Evolutionary conservation across 306 rosid species (phyloP).

Genomic region (Fragaria ananassa): DNA sequence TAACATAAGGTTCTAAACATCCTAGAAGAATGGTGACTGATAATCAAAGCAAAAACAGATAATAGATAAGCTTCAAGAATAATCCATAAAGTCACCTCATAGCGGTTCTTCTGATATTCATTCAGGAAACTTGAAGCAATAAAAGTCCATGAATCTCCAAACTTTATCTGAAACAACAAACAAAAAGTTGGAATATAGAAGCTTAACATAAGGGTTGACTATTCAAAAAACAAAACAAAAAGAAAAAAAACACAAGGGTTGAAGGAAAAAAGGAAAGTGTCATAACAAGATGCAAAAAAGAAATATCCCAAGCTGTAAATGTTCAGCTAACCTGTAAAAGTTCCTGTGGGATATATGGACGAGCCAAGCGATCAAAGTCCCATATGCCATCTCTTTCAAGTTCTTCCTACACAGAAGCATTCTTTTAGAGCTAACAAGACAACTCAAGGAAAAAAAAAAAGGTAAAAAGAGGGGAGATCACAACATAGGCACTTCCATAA

Average conservation of each 20-base stretch:
- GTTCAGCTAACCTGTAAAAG: slow-evolving; percentile 57
- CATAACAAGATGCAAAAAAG: not conserved
- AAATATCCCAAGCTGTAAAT: slow-evolving; percentile 1
- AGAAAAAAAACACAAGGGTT: not conserved
- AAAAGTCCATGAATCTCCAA: slow-evolving; percentile 76
- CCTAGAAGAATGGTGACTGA: slow-evolving; percentile 10
- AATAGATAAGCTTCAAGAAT: not conserved
- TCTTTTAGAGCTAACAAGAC: slow-evolving; percentile 11
- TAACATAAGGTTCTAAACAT: not conserved
- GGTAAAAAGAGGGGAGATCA: not conserved
- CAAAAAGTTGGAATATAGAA: slow-evolving; percentile 1
- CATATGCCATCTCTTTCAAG: slow-evolving; percentile 91
- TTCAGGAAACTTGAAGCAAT: slow-evolving; percentile 71
- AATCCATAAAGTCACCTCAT: slow-evolving; percentile 52
- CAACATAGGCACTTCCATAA: not conserved
- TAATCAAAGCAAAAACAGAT: not conserved
- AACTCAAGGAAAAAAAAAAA: not conserved
- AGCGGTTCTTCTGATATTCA: slow-evolving; percentile 55
- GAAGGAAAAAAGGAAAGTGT: not conserved
- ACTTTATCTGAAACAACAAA: slow-evolving; percentile 63
- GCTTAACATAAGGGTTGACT: slow-evolving; percentile 4
- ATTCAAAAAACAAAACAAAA: too few relatives aligned
- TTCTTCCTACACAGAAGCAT: slow-evolving; percentile 64
- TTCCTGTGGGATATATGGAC: slow-evolving; percentile 71
- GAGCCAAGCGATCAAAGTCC: slow-evolving; percentile 90